phyloP scores from a whole-genome alignment of 1,284 basidiomycete species.

The Ustilago curta region DNA sequence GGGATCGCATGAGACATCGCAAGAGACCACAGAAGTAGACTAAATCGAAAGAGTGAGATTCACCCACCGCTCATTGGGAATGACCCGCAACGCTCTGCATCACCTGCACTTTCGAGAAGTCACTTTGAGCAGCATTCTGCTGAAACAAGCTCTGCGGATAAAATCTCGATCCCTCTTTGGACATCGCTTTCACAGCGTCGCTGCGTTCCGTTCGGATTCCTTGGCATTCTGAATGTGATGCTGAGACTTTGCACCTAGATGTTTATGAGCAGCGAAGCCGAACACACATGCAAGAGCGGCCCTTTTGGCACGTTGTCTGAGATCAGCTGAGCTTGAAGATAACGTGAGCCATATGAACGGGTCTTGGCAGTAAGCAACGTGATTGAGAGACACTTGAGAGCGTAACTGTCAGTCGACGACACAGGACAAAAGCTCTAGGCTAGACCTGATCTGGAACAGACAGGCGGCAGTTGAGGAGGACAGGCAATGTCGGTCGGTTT shows the following conservation, averaged over 20 bases:
- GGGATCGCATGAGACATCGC: slow-evolving; percentile 22
- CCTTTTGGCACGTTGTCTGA: neutral
- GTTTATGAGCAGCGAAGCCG: too few species aligned
- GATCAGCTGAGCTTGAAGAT: neutral
- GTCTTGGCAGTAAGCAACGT: slow-evolving; percentile 5
- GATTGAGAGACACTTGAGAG: neutral
- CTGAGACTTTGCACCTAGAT: too few species aligned
- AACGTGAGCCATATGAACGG: neutral
- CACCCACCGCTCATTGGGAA: too few species aligned
- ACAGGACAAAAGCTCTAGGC: neutral
- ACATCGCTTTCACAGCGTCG: neutral
- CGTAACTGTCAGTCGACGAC: neutral
- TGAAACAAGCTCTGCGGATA: slow-evolving; percentile 1
- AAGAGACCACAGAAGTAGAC: slow-evolving; percentile 1
- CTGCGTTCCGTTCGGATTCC: too few species aligned
- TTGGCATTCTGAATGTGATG: too few species aligned
- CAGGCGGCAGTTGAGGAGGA: neutral
- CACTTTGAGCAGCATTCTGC: slow-evolving; percentile 1
- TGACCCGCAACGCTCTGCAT: too few species aligned
- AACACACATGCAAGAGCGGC: neutral
- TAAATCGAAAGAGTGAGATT: neutral
- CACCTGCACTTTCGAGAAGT: neutral
- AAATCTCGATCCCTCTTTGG: neutral
- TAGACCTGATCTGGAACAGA: slow-evolving; percentile 1
- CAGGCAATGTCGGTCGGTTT: neutral